Percentiles rank a stretch among this genome's conserved stretches.
These are phyloP conservation scores for Apiotrichum domesticum DNA, from an alignment of 1,284 basidiomycete genomes.

Conservation along the genomic window DNA sequence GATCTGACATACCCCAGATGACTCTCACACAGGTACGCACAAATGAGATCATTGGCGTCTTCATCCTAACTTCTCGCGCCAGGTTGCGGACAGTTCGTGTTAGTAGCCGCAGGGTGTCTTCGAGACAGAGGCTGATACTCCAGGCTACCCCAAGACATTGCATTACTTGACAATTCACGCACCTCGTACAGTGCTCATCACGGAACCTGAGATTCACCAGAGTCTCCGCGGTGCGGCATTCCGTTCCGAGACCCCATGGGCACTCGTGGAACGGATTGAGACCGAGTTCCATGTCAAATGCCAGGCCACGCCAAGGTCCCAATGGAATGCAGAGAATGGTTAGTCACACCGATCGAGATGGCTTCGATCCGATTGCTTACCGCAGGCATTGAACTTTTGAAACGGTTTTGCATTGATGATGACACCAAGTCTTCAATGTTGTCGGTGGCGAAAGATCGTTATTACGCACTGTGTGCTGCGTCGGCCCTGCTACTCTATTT, in stretches of 20 bases:
- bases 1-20: not conserved
- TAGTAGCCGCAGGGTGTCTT: not conserved
- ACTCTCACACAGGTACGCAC: slow-evolving; percentile 19
- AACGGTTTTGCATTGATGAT: slow-evolving; percentile 68
- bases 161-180: slow-evolving; percentile 74
- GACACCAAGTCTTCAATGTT: slow-evolving; percentile 67
- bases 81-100: slow-evolving; percentile 72
- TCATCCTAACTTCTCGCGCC: not conserved
- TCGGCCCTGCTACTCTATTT: slow-evolving; percentile 79
- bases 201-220: slow-evolving; percentile 49
- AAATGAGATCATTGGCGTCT: not conserved
- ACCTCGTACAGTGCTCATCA: slow-evolving; percentile 67
- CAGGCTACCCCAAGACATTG: slow-evolving; percentile 72
- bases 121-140: too few species aligned
- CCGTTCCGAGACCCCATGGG: not conserved
- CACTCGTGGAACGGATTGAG: slow-evolving; percentile 65
- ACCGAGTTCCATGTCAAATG: slow-evolving; percentile 67
- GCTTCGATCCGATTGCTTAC: not conserved
- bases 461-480: slow-evolving; percentile 76
- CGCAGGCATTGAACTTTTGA: slow-evolving; percentile 67
- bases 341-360: not conserved
- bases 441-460: slow-evolving; percentile 71
- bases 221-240: too few species aligned
- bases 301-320: slow-evolving; percentile 63
- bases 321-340: slow-evolving; percentile 71